These are phyloP conservation scores for Colletotrichum graminicola DNA, from an alignment of 2,329 filamentous ascomycete species.

Conservation along the genomic window DNA sequence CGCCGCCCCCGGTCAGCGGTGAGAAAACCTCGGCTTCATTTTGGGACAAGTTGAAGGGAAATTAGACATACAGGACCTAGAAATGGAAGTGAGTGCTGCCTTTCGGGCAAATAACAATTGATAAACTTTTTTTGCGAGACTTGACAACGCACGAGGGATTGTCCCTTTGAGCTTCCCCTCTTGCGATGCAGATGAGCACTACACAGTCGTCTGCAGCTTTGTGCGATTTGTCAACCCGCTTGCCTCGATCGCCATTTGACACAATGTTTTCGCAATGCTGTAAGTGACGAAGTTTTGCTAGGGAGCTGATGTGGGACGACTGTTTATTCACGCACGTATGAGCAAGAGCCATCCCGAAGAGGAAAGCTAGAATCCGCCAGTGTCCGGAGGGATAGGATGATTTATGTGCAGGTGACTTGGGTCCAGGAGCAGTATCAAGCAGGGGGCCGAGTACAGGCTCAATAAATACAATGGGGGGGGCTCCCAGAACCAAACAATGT, in stretches of 20 bases:
- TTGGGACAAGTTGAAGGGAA: conserved; percentile 59
- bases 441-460: background rate
- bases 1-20: conserved; percentile 56
- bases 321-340: background rate
- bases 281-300: background rate
- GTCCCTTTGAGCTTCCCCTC: background rate
- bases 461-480: background rate
- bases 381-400: background rate
- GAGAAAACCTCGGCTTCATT: conserved; percentile 54
- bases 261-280: background rate
- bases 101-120: background rate
- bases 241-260: background rate
- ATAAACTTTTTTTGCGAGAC: too few species aligned
- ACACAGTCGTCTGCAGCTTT: background rate
- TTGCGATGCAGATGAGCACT: background rate
- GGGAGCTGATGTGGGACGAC: background rate
- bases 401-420: background rate
- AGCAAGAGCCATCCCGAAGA: too few species aligned
- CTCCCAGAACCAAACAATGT: background rate
- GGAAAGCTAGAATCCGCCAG: background rate
- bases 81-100: background rate
- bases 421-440: background rate
- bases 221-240: background rate
- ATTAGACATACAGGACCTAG: conserved; percentile 23
- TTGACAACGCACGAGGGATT: background rate